A percentile compares a stretch with the other conserved stretches of the same genome.
These are phyloP conservation scores for Aspergillus novoparasiticus DNA, from an alignment of 2,329 filamentous ascomycete species.

Conservation along the genomic window DNA sequence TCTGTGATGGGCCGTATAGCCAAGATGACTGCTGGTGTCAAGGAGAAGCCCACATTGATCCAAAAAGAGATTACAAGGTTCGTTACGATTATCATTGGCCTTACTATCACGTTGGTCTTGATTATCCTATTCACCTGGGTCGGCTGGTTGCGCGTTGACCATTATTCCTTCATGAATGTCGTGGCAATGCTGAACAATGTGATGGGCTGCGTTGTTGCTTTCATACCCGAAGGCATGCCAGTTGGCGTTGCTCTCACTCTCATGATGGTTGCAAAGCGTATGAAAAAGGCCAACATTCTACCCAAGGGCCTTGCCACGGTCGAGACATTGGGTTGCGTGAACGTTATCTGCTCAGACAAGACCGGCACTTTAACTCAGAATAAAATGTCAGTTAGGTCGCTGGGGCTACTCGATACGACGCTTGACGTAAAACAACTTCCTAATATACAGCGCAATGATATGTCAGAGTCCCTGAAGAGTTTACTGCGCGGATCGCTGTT, in stretches of 20 bases:
- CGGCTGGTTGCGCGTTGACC: constrained; percentile 65
- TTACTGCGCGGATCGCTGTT: constrained; percentile 65
- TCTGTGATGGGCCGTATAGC: constrained; percentile 80
- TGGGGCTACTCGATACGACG: constrained; percentile 30
- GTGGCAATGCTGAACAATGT: constrained; percentile 72
- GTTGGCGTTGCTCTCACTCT: constrained; percentile 71
- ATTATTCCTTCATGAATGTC: constrained; percentile 72
- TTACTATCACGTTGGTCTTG: constrained; percentile 67
- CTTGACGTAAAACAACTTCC: constrained; percentile 23
- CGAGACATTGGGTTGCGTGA: constrained; percentile 74
- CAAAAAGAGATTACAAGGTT: constrained; percentile 75
- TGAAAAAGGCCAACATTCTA: constrained; percentile 74
- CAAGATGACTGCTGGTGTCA: constrained; percentile 70
- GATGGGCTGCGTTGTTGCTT: constrained; percentile 73
- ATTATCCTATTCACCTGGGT: constrained; percentile 58
- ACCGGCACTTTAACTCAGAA: constrained; percentile 66
- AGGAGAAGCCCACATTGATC: constrained; percentile 68
- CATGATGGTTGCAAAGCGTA: constrained; percentile 75
- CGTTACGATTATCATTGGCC: constrained; percentile 67
- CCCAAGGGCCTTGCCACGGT: constrained; percentile 81
- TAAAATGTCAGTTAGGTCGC: constrained; percentile 64
- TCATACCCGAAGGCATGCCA: constrained; percentile 76
- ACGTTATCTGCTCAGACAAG: constrained; percentile 77
- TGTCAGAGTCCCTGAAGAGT: constrained; percentile 54
- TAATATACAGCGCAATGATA: constrained; percentile 14